Evolutionary conservation across 2,329 filamentous ascomycete species (phyloP), one percentile per base, ranked within the genome.

Genomic region (Pestalotiopsis sp.): DNA sequence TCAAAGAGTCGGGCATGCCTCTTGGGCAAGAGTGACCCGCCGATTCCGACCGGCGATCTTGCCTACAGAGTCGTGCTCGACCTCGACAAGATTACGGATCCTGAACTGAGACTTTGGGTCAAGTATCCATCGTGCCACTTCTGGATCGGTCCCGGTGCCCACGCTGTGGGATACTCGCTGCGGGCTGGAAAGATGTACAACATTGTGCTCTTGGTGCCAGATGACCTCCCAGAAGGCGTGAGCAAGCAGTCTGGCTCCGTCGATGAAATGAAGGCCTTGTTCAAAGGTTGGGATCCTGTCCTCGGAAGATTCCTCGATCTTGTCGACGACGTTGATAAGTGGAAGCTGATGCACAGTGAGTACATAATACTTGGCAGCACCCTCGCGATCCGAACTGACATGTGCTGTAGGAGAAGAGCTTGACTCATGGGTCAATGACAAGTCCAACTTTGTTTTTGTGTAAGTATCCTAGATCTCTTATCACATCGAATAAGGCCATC

Each of bases 241-340:
- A 82, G 84, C 12, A 84, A 85, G 40, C 80, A 84, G 66, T 72
- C 82, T 1, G 90, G 87, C 1, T 86, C 85, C 6, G 72, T 89
- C 0, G 85, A 88, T 13, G 89, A 92, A 78, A 90, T 92, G 88
- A 83, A 80, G 64, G 79, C 79, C 4, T 75, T 90, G 2, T 92
- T 93, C 73, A 78, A 80, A 5, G 83, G 82, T 0, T 93, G 91
- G 91, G 90, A 93, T 79, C 90, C 90, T 1, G 83, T 90, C 61
- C 66, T 87, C 31, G 75, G 70, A 1, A 76, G 78, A 66, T 82
- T 85, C 61, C 70, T 84, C 13, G 78, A 79, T 3, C 83, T 84
- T 58, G 89, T 92, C 0, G 83, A 87, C 49, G 83, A 79, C 1
- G 89, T 92, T 0, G 86, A 89, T 52, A 93, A 92, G 77, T 93